Base-by-base conservation (phyloP, 2,329 filamentous ascomycete genomes). In the Fusarium devonianum region DNA sequence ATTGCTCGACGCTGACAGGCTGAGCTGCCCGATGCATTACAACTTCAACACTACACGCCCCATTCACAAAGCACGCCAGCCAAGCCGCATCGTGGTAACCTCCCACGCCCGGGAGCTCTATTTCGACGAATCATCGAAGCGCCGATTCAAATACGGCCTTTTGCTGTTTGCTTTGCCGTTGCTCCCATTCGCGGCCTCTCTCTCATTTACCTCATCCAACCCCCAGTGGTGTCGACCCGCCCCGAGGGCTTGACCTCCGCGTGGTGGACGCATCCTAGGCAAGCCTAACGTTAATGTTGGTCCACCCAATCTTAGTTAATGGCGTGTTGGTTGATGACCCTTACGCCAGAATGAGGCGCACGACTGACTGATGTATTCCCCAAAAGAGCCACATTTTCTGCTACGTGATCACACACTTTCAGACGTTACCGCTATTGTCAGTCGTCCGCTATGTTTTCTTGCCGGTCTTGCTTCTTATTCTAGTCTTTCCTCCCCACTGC, bases 1-100 rank as follows among this genome's bases (percentile, higher is more conserved):
- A 71, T 71, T 67, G 39, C 63, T 62, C 39, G 33, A 60, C 62
- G 65, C 63, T 71, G 60, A 71, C 62, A 71, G 69, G 69, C 58
- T 64, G 47, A 30, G 44, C 23, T 33, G n/a, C 35, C 22, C 23
- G 32, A 37, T 60, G 50, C 43, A 49, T 53, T 56, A 60, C 58
- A 44, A 22, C 49, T 46, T 47, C 44, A 54, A n/a, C 44, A 32
- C 42, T 53, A 46, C 63, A 63, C 63, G 44, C 58, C 51, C 60
- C 58, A 41, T 59, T 42, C 32, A 53, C 49, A 37, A 63, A 43
- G 54, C n/a, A n/a, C n/a, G n/a, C n/a, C n/a, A n/a, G n/a, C n/a
- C n/a, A 40, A 65, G 56, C 43, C 41, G 32, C 52, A 41, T 56
- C 40, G 51, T 54, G 43, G n/a, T 49, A 52, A 56, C 57, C 55